Conservation (phyloP, 1,139 yeast genomes). For the Petasospora rhodanensis region DNA sequence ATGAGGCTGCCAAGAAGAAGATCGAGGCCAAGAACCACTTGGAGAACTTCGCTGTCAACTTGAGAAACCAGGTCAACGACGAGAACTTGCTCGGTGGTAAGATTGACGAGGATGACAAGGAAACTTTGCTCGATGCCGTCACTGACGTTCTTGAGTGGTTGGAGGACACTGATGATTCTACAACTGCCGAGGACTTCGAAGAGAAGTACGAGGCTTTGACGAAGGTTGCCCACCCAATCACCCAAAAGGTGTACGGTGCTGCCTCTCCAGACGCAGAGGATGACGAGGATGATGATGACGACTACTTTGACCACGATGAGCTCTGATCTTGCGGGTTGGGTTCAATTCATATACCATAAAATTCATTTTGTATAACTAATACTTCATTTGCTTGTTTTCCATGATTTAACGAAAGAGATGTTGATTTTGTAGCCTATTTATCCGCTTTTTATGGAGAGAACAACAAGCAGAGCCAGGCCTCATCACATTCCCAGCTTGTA, state of each 20-base stretch:
- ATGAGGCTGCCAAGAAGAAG: conserved; percentile 73
- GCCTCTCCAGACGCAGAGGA: conserved; percentile 47
- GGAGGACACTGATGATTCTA: conserved; percentile 76
- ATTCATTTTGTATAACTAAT: not conserved
- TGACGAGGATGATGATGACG: conserved; percentile 63
- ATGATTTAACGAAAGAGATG: no score
- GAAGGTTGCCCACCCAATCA: conserved; percentile 85
- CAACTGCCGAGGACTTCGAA: conserved; percentile 88
- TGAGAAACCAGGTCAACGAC: conserved; percentile 73
- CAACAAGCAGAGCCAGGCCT: not conserved
- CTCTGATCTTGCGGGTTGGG: conserved; percentile 43
- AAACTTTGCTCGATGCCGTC: conserved; percentile 81
- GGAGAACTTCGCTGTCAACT: conserved; percentile 83
- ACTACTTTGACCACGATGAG: conserved; percentile 63
- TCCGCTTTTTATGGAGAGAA: not conserved
- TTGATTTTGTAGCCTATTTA: no score
- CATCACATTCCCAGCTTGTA: no score
- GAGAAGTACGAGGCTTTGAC: conserved; percentile 88
- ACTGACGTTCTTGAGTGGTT: conserved; percentile 86
- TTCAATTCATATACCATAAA: not conserved
- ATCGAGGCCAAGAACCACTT: conserved; percentile 83
- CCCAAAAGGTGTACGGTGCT: conserved; percentile 80
- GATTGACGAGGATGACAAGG: conserved; percentile 88
- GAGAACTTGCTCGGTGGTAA: conserved; percentile 60
- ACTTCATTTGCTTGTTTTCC: no score